Evolutionary conservation across 768 basidiomycete species (phyloP).

Genomic region (Calocybe indica): DNA sequence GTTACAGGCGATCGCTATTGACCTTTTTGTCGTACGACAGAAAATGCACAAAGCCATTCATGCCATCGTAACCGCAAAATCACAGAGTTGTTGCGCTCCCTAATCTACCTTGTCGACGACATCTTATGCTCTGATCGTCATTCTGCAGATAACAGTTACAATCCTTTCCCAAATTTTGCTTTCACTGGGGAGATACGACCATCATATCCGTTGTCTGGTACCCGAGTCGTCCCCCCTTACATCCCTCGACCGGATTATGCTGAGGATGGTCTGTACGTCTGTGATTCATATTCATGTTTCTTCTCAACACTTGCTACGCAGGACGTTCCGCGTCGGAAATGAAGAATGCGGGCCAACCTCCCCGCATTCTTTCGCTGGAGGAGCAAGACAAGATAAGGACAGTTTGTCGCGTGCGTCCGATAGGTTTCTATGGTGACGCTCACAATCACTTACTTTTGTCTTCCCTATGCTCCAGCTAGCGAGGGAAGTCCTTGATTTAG

Average conservation of each 20-base stretch:
- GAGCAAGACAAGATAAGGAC: conserved; percentile 89
- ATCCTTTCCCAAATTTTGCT: conserved; percentile 71
- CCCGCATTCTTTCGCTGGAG: conserved; percentile 57
- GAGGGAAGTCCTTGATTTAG: conserved; percentile 89
- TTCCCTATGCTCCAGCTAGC: conserved; percentile 48
- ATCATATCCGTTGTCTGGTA: conserved; percentile 81
- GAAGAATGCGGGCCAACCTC: conserved; percentile 51
- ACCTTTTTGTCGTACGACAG: conserved; percentile 28
- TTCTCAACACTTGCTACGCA: conserved; percentile 19
- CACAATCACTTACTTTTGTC: background rate
- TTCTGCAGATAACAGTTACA: conserved; percentile 62
- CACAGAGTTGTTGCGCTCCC: conserved; percentile 17
- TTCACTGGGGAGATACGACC: conserved; percentile 81
- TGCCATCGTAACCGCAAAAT: conserved; percentile 37
- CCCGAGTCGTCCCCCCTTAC: conserved; percentile 71
- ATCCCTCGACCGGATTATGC: conserved; percentile 91
- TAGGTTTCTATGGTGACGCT: background rate
- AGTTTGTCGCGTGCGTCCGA: conserved; percentile 68
- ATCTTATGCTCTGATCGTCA: background rate
- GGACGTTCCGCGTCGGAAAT: conserved; percentile 58
- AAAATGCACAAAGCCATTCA: conserved; percentile 82
- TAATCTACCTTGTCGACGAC: conserved; percentile 8
- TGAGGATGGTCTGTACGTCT: conserved; percentile 32
- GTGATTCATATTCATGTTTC: conserved; percentile 11
- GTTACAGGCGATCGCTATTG: conserved; percentile 3